Base-by-base conservation (phyloP, 305 asterid species). In the Lippia alba region DNA sequence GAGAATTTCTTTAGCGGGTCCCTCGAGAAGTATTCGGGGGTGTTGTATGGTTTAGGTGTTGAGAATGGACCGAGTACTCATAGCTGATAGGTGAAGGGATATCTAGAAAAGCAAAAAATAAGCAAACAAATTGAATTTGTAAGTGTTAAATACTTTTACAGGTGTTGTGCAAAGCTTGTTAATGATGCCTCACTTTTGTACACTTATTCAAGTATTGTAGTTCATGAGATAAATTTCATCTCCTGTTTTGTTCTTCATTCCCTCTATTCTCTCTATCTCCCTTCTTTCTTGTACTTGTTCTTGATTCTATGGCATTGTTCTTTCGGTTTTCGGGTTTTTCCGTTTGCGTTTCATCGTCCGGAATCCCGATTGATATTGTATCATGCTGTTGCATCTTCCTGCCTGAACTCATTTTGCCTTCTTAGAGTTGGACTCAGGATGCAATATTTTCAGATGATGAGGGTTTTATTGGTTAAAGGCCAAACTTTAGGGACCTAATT, bases 1-100 rank as follows among this genome's bases (percentile, higher is more conserved):
- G 96, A 88, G 30, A 79, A 58, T 65, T 79, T 84, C 86, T 88
- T 88, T 70, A 82, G 86, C 14, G 96, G 96, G 33, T 85, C 92
- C 24, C 53, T 90, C 4, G 96, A 86, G 82, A 92, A 80, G 82
- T 88, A 88, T 53, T 76, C 90, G 0, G 98, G 98, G 9, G 95
- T 91, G 56, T 81, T 91, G 83, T 89, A 91, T 76, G 96, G 97
- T 60, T 67, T 92, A 76, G 96, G 95, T 73, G 78, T 74, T 59
- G 94, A 89, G 69, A 87, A 80, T 80, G 84, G 91, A 73, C 75
- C 76, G 76, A 78, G 58, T 75, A 67, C 74, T 48, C 78, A 80
- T 74, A 84, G 83, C 68, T 60, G 64, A 79, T 64, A 76, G 72
- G 72, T 11, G 67, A 18, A 5, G 14, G 51, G 36, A 11, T 45